Conservation (phyloP, 2,329 filamentous ascomycete species). For the Botrytis tulipae region DNA sequence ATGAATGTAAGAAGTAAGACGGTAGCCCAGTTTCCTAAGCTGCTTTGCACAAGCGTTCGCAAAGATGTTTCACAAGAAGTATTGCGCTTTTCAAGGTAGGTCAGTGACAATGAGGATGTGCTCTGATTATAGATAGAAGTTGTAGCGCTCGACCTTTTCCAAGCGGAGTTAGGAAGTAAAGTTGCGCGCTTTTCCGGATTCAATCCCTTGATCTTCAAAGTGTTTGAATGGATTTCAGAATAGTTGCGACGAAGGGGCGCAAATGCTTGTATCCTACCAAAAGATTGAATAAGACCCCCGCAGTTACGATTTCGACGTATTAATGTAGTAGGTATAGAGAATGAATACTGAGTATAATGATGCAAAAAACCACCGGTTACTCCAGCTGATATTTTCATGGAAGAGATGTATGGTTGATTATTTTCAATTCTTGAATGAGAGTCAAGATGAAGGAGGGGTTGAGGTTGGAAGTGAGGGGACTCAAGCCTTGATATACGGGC, state of each 20-base stretch:
- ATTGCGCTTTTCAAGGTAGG: neutral
- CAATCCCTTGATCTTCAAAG: neutral
- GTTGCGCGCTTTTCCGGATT: slow-evolving; percentile 2
- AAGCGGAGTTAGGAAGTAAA: slow-evolving; percentile 4
- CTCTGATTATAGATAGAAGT: neutral
- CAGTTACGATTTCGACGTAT: neutral
- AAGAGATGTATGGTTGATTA: neutral
- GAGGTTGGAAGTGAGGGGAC: neutral
- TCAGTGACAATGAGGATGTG: slow-evolving; percentile 2
- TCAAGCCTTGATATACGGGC: neutral
- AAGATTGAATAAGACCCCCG: neutral
- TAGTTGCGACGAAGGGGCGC: slow-evolving; percentile 15
- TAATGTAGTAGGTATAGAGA: neutral
- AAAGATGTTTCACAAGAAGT: slow-evolving; percentile 15
- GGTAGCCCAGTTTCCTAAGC: slow-evolving; percentile 12
- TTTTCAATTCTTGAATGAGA: neutral
- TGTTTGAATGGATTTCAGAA: neutral
- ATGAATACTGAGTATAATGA: slow-evolving; percentile 1
- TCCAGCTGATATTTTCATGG: slow-evolving; percentile 17
- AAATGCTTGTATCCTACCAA: neutral
- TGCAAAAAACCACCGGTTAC: neutral
- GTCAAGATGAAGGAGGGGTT: neutral
- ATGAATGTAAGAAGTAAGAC: slow-evolving; percentile 21
- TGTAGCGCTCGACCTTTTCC: slow-evolving; percentile 11
- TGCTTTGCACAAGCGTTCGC: slow-evolving; percentile 12